Evolutionary conservation across 225 moss, liverwort and hornwort genomes (phyloP).

Genomic region (Neckera pumila): DNA sequence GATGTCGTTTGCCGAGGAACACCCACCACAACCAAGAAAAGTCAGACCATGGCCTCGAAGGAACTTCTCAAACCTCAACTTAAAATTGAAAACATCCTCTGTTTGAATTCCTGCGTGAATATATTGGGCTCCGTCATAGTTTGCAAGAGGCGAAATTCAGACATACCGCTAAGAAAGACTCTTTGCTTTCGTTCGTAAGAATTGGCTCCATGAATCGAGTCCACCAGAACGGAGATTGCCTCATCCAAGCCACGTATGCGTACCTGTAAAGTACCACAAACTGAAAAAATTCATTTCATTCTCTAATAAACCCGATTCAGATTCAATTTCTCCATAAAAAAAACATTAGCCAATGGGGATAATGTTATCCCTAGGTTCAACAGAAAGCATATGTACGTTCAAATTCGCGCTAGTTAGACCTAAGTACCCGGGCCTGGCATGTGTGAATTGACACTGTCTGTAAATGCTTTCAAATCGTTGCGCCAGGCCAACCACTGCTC

Average conservation of each 20-base stretch:
- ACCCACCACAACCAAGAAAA: not conserved
- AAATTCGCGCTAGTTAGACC: not conserved
- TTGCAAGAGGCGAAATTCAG: not conserved
- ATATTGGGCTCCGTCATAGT: not conserved
- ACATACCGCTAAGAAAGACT: conserved; percentile 17
- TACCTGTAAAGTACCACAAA: conserved; percentile 6
- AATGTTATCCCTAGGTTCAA: not conserved
- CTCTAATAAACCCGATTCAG: not conserved
- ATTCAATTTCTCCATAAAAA: not conserved
- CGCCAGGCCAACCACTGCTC: not conserved
- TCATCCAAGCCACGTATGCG: conserved; percentile 22
- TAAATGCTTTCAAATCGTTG: conserved; percentile 17
- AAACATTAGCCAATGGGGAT: not conserved
- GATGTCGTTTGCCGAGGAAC: not conserved
- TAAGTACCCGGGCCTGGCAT: conserved; percentile 15
- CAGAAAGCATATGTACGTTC: not conserved
- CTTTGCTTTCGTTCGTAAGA: conserved; percentile 15
- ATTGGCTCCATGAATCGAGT: conserved; percentile 4
- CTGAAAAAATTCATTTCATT: not conserved
- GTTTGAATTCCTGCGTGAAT: not conserved
- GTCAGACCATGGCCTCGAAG: not conserved
- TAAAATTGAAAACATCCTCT: not conserved
- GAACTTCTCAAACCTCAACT: not conserved
- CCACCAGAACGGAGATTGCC: conserved; percentile 30
- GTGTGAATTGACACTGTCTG: conserved; percentile 15